Evolutionary conservation across 345 rosid genomes (phyloP).

Genomic region (Clarkia xantiana): DNA sequence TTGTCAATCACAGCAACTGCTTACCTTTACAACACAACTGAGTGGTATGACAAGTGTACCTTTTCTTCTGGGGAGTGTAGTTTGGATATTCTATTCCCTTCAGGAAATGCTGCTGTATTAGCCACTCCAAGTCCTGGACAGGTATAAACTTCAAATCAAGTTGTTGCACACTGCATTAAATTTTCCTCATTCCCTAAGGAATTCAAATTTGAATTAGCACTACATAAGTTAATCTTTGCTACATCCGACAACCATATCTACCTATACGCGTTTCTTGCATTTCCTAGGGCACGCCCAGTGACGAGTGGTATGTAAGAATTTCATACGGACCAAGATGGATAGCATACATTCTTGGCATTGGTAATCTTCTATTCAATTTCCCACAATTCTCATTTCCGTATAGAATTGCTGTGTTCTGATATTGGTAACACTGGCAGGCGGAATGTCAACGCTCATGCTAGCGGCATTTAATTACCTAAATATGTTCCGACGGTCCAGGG

Average conservation of each 20-base stretch:
- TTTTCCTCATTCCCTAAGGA: background rate
- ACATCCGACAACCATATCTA: background rate
- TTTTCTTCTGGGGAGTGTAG: constrained; percentile 43
- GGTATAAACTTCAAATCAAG: constrained; percentile 21
- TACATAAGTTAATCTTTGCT: background rate
- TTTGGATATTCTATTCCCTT: constrained; percentile 45
- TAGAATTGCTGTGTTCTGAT: constrained; percentile 3
- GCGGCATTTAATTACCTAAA: constrained; percentile 42
- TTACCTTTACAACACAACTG: constrained; percentile 51
- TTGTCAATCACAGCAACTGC: constrained; percentile 41
- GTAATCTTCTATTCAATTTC: constrained; percentile 22
- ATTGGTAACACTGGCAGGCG: constrained; percentile 24
- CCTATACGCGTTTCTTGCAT: background rate
- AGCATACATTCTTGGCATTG: constrained; percentile 69
- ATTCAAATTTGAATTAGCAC: background rate
- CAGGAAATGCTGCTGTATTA: constrained; percentile 45
- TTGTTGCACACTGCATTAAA: background rate
- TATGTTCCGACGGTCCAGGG: constrained; percentile 30
- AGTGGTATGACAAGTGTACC: constrained; percentile 66
- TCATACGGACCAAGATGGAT: constrained; percentile 95
- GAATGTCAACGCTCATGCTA: constrained; percentile 51
- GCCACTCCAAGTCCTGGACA: constrained; percentile 51
- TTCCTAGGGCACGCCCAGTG: constrained; percentile 34
- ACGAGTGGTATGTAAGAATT: constrained; percentile 55
- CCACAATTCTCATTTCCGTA: background rate